Percentiles rank a stretch among this genome's conserved stretches.
phyloP scores from a whole-genome alignment of 805 yeast genomes.

The Pichia sporocuriosa region DNA sequence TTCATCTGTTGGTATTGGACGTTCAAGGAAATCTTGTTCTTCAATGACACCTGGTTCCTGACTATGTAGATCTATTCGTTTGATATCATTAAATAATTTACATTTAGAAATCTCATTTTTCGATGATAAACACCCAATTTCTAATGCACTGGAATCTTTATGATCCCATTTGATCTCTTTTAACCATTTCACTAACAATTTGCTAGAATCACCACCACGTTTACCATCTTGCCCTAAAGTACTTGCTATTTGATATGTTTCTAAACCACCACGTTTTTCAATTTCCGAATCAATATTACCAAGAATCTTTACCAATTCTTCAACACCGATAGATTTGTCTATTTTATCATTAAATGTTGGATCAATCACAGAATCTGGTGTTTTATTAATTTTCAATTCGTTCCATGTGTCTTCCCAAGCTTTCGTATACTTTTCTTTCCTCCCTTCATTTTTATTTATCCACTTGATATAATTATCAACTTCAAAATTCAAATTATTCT shows the following conservation, averaged over 20 bases:
- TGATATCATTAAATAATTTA: constrained; percentile 43
- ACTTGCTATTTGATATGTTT: constrained; percentile 79
- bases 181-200: constrained; percentile 69
- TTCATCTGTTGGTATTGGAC: constrained; percentile 48
- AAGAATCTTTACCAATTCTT: constrained; percentile 27
- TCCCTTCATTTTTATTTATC: constrained; percentile 9
- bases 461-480: constrained; percentile 11
- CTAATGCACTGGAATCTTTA: constrained; percentile 46
- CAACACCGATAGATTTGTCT: constrained; percentile 1
- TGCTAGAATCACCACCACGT: constrained; percentile 92
- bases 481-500: background rate
- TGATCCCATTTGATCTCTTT: constrained; percentile 10
- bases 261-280: constrained; percentile 63
- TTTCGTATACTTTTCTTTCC: constrained; percentile 8
- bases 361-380: constrained; percentile 14
- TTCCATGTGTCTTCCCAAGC: constrained; percentile 10
- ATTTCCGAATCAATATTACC: constrained; percentile 59
- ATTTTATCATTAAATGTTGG: constrained; percentile 3
- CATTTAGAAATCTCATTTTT: constrained; percentile 60
- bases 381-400: constrained; percentile 21
- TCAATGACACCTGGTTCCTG: constrained; percentile 58
- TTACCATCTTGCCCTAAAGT: constrained; percentile 69
- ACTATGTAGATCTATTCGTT: constrained; percentile 73
- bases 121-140: constrained; percentile 76
- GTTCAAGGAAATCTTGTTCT: constrained; percentile 79